These are phyloP conservation scores for Mucor ambiguus DNA, from an alignment of 371 early-diverging fungal species.

Conservation along the genomic window DNA sequence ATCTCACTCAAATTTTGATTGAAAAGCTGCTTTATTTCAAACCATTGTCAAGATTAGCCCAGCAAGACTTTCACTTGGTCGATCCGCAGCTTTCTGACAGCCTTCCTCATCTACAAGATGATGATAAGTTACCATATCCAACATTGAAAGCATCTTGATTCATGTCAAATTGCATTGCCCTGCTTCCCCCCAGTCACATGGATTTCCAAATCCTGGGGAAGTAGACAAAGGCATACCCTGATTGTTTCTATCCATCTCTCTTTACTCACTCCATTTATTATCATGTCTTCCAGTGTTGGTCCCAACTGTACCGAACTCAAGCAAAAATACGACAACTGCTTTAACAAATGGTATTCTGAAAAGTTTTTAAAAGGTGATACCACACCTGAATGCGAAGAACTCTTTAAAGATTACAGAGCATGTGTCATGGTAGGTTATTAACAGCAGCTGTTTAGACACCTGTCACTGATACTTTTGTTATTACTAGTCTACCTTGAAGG, in stretches of 20 bases:
- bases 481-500: conserved; percentile 70
- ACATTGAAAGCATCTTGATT: too few species aligned
- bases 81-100: too few species aligned
- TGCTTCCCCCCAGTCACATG: not conserved
- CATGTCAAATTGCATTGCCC: not conserved
- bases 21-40: too few species aligned
- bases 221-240: not conserved
- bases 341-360: conserved; percentile 95
- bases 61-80: too few species aligned
- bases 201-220: not conserved
- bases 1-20: too few species aligned
- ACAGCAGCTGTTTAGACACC: not conserved
- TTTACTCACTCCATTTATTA: not conserved
- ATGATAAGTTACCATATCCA: too few species aligned
- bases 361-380: conserved; percentile 89
- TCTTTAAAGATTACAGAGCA: conserved; percentile 83
- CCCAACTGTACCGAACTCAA: conserved; percentile 88
- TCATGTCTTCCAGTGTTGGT: conserved; percentile 76
- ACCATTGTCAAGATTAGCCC: too few species aligned
- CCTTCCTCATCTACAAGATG: too few species aligned
- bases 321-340: conserved; percentile 89
- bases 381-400: conserved; percentile 79
- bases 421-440: conserved; percentile 74
- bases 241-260: not conserved
- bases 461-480: not conserved